phyloP scores from a whole-genome alignment of 2,329 filamentous ascomycete genomes.

The Botryosphaeria dothidea region DNA sequence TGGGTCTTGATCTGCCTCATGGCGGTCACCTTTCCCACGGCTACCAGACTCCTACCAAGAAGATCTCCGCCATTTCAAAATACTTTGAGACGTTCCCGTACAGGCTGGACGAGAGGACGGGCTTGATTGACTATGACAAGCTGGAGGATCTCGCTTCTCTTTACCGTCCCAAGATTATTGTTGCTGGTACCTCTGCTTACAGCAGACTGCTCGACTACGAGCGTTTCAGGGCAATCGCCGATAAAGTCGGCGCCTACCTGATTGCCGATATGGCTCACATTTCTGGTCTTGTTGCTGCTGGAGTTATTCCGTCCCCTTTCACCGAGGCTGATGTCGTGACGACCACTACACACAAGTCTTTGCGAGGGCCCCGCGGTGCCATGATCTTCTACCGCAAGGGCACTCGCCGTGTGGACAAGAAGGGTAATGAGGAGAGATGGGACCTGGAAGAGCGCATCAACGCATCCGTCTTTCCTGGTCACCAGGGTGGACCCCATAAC shows the following conservation, averaged over 20 bases:
- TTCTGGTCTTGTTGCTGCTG: slow-evolving; percentile 89
- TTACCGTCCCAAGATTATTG: slow-evolving; percentile 93
- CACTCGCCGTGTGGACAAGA: slow-evolving; percentile 83
- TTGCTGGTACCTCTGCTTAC: slow-evolving; percentile 97
- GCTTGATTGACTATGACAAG: slow-evolving; percentile 94
- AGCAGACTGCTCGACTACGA: slow-evolving; percentile 96
- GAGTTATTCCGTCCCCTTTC: slow-evolving; percentile 93
- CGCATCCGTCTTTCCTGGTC: slow-evolving; percentile 97
- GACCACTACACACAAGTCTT: slow-evolving; percentile 98
- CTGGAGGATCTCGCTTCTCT: slow-evolving; percentile 87
- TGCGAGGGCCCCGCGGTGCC: slow-evolving; percentile 93
- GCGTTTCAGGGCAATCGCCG: slow-evolving; percentile 93
- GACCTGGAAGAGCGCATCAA: slow-evolving; percentile 97
- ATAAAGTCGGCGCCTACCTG: slow-evolving; percentile 90
- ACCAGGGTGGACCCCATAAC: slow-evolving; percentile 98
- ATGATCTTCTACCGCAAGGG: slow-evolving; percentile 99
- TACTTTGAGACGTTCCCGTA: slow-evolving; percentile 99
- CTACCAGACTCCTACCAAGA: slow-evolving; percentile 84
- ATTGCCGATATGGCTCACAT: slow-evolving; percentile 99
- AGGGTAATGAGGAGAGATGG: slow-evolving; percentile 90
- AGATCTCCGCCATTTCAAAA: slow-evolving; percentile 93
- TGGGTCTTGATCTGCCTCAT: slow-evolving; percentile 95
- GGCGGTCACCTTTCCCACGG: slow-evolving; percentile 95
- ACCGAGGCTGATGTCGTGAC: slow-evolving; percentile 92
- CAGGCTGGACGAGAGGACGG: slow-evolving; percentile 83